Conservation (phyloP, 1,284 basidiomycete genomes). For the Inonotus obliquus region DNA sequence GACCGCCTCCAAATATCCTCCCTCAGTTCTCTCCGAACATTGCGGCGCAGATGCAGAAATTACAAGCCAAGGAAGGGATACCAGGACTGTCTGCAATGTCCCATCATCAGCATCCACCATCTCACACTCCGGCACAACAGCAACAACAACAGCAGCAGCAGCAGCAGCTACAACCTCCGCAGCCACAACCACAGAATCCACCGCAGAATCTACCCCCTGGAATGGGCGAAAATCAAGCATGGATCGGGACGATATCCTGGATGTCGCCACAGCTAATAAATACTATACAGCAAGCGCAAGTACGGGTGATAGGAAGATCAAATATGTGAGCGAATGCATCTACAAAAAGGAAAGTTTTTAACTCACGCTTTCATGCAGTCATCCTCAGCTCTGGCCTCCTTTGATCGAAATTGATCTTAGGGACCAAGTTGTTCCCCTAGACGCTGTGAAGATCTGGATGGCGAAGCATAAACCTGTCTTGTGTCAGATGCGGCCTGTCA, state of each 20-base stretch:
- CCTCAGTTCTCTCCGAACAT: slow-evolving; percentile 24
- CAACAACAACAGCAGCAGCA: slow-evolving; percentile 6
- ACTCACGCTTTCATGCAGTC: slow-evolving; percentile 32
- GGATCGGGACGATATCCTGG: slow-evolving; percentile 52
- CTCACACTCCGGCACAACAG: slow-evolving; percentile 7
- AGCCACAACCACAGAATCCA: background rate
- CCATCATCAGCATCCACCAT: background rate
- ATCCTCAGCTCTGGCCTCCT: slow-evolving; percentile 49
- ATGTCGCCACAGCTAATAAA: slow-evolving; percentile 17
- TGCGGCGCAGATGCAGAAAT: slow-evolving; percentile 48
- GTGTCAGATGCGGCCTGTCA: slow-evolving; percentile 19
- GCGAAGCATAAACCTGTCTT: slow-evolving; percentile 29
- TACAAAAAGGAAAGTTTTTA: background rate
- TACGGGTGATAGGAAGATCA: slow-evolving; percentile 22
- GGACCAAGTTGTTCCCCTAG: slow-evolving; percentile 36
- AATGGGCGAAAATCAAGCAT: slow-evolving; percentile 25
- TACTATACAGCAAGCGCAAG: slow-evolving; percentile 35
- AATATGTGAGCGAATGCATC: slow-evolving; percentile 28
- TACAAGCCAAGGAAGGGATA: slow-evolving; percentile 38
- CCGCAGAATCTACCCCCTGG: background rate
- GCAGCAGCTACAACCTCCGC: slow-evolving; percentile 4
- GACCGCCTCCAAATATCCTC: slow-evolving; percentile 1
- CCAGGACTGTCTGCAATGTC: slow-evolving; percentile 12
- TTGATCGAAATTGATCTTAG: slow-evolving; percentile 39
- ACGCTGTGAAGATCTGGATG: slow-evolving; percentile 48